Conservation (phyloP, 495 filamentous ascomycete genomes). For the Penicillium simplicissimum region DNA sequence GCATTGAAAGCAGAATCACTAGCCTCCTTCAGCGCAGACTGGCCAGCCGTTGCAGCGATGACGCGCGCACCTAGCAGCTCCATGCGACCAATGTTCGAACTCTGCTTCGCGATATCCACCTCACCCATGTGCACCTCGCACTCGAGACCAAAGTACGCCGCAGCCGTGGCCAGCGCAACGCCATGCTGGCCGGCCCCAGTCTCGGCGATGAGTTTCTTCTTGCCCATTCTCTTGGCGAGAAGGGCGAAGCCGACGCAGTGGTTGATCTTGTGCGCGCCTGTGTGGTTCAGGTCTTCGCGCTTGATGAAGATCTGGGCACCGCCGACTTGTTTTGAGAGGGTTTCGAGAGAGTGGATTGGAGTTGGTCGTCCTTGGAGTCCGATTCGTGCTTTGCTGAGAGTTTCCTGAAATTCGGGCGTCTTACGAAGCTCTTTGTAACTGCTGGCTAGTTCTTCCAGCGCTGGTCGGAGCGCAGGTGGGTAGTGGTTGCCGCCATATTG, state of each 20-base stretch:
- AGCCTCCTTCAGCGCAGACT: conserved; percentile 83
- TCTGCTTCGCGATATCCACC: conserved; percentile 90
- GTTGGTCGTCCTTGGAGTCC: conserved; percentile 25
- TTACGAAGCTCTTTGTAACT: conserved; percentile 7
- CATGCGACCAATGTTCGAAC: conserved; percentile 95
- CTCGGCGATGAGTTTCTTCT: conserved; percentile 93
- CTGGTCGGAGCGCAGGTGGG: conserved; percentile 17
- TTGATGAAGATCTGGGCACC: conserved; percentile 96
- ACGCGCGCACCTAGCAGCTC: conserved; percentile 91
- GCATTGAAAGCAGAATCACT: conserved; percentile 91
- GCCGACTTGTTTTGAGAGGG: conserved; percentile 11
- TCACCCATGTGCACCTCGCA: conserved; percentile 97
- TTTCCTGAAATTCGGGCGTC: conserved; percentile 11
- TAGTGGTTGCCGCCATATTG: conserved; percentile 27
- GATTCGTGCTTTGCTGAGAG: conserved; percentile 13
- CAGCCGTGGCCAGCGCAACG: conserved; percentile 94
- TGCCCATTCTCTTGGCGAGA: conserved; percentile 77
- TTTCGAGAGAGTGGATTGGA: conserved; percentile 16
- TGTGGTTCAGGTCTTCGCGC: conserved; percentile 89
- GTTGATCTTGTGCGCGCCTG: conserved; percentile 93
- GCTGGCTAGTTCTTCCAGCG: conserved; percentile 18
- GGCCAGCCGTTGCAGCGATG: conserved; percentile 83
- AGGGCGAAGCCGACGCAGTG: conserved; percentile 91
- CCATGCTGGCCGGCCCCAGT: conserved; percentile 97
- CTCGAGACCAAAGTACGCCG: conserved; percentile 93